phyloP scores from a whole-genome alignment of 2,329 filamentous ascomycete genomes.

The Colletotrichum caudatum region DNA sequence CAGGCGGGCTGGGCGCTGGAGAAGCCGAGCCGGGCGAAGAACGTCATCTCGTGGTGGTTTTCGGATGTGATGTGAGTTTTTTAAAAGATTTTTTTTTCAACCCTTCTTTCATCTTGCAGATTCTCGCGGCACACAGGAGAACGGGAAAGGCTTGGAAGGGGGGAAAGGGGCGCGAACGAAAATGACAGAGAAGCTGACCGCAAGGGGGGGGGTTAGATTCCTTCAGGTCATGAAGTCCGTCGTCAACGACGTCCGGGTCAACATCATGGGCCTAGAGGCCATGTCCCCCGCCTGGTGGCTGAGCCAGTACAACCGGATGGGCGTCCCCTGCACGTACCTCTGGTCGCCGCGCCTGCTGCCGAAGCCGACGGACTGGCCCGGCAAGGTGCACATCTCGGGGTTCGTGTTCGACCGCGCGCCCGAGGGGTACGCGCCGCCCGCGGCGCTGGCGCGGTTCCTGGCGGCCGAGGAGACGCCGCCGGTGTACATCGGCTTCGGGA shows the following conservation, averaged over 20 bases:
- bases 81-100: too few species aligned
- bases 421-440: slow-evolving; percentile 56
- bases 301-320: slow-evolving; percentile 59
- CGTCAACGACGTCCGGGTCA: slow-evolving; percentile 59
- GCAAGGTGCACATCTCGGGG: slow-evolving; percentile 65
- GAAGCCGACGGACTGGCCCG: slow-evolving; percentile 66
- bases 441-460: slow-evolving; percentile 50
- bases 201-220: slow-evolving; percentile 12
- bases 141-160: not conserved
- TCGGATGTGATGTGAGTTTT: slow-evolving; percentile 30
- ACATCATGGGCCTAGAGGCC: slow-evolving; percentile 58
- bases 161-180: not conserved
- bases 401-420: slow-evolving; percentile 66
- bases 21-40: slow-evolving; percentile 18
- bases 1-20: slow-evolving; percentile 31
- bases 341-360: slow-evolving; percentile 59
- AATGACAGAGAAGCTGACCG: not conserved
- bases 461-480: slow-evolving; percentile 45
- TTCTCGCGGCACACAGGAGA: not conserved
- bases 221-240: slow-evolving; percentile 45
- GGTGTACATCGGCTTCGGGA: slow-evolving; percentile 53
- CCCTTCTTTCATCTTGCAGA: not conserved
- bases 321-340: slow-evolving; percentile 62
- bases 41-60: slow-evolving; percentile 27
- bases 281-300: slow-evolving; percentile 62